Evolutionary conservation across 2,329 filamentous ascomycete species (phyloP).

Genomic region (Amauroascus verrucosus): DNA sequence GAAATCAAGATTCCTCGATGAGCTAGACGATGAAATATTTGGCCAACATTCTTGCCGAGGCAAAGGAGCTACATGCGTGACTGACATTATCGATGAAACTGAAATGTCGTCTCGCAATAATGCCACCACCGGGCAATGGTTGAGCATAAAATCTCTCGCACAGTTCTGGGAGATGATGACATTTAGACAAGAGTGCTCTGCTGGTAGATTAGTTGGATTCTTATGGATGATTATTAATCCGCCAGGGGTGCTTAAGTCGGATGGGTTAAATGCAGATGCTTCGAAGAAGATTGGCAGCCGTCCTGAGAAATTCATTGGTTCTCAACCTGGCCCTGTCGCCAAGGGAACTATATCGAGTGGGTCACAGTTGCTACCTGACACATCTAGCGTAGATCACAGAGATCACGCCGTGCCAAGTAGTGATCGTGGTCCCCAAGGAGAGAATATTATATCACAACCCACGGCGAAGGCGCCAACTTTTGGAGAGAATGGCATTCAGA

Average conservation of each 20-base stretch:
- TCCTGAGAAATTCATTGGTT: not conserved
- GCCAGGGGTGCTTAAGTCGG: conserved; percentile 35
- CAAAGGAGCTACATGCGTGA: not conserved
- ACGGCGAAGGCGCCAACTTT: not conserved
- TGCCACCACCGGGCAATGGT: conserved; percentile 52
- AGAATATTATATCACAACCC: not conserved
- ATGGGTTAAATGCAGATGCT: not conserved
- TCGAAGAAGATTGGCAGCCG: not conserved
- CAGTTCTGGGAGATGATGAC: conserved; percentile 99
- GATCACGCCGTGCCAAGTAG: not conserved
- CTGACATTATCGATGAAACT: not conserved
- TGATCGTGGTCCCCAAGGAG: not conserved
- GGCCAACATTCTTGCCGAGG: not conserved
- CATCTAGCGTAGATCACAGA: not conserved
- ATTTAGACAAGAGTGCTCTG: conserved; percentile 88
- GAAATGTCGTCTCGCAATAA: not conserved
- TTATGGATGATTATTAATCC: conserved; percentile 81
- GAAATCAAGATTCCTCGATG: conserved; percentile 78
- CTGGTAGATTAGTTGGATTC: conserved; percentile 84
- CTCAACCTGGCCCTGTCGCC: not conserved
- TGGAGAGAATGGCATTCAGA: not conserved
- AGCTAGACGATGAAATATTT: conserved; percentile 73
- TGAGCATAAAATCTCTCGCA: conserved; percentile 69
- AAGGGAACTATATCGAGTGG: not conserved
- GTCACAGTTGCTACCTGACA: not conserved